Conservation (phyloP, 495 filamentous ascomycete species). For the Sphaerosporella brunnea region DNA sequence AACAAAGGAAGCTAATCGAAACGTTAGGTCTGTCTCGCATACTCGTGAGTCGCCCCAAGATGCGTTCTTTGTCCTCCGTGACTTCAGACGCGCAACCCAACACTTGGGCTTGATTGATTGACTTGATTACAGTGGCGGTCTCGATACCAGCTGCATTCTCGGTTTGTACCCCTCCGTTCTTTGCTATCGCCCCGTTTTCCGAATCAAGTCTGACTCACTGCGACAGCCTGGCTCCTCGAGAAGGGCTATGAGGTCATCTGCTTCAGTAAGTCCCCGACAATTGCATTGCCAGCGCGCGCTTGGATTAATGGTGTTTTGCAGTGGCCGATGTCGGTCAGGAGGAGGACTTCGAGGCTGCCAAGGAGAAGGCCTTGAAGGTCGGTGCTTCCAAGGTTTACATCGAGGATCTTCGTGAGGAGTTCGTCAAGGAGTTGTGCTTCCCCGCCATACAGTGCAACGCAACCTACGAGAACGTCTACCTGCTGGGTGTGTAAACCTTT, state of each 20-base stretch:
- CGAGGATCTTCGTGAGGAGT: conserved; percentile 52
- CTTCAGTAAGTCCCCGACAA: conserved; percentile 34
- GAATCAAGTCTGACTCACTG: conserved; percentile 14
- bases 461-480: conserved; percentile 68
- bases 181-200: conserved; percentile 6
- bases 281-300: neutral
- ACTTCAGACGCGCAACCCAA: too few relatives aligned
- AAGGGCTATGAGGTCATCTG: conserved; percentile 50
- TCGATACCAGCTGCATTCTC: conserved; percentile 50
- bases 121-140: conserved; percentile 30
- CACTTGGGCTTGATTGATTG: too few relatives aligned
- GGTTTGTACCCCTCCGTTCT: conserved; percentile 15
- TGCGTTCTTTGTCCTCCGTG: too few relatives aligned
- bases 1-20: conserved; percentile 2
- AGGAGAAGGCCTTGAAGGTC: conserved; percentile 49
- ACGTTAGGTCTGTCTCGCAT: conserved; percentile 30
- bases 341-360: conserved; percentile 49
- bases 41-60: conserved; percentile 25
- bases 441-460: conserved; percentile 78
- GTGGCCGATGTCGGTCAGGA: conserved; percentile 49
- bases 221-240: conserved; percentile 47
- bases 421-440: conserved; percentile 75
- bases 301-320: conserved; percentile 24
- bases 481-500: conserved; percentile 37
- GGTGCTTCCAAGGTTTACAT: conserved; percentile 48